phyloP scores from a whole-genome alignment of 345 rosid species.

The Salix koriyanagi region DNA sequence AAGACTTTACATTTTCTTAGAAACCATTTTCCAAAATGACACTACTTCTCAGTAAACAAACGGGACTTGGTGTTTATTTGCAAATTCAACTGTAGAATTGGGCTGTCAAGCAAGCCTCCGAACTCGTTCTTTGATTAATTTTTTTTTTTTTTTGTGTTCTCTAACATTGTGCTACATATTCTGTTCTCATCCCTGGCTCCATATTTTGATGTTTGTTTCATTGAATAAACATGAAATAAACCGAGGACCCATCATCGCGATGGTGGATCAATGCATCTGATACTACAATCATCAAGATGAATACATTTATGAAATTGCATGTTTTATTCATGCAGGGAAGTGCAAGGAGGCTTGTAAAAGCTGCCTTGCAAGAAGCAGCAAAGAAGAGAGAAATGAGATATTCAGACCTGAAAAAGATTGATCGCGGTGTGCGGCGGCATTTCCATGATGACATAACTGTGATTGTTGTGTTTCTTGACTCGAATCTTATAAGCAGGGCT shows the following conservation, averaged over 20 bases:
- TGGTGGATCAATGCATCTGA: not conserved
- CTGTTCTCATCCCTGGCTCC: not conserved
- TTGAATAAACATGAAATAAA: not conserved
- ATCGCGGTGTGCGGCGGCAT: constrained; percentile 84
- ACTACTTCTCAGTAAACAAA: no score
- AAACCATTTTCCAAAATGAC: no score
- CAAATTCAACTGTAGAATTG: not conserved
- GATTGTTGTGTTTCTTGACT: constrained; percentile 69
- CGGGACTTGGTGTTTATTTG: not conserved
- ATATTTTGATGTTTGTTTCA: not conserved
- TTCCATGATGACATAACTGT: constrained; percentile 97
- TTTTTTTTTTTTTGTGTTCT: not conserved
- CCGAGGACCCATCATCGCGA: not conserved
- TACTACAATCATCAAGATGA: not conserved
- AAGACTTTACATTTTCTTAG: no score
- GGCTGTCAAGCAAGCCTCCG: not conserved
- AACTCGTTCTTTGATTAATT: not conserved
- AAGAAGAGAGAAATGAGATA: constrained; percentile 94
- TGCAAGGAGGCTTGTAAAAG: constrained; percentile 75
- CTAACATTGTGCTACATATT: not conserved
- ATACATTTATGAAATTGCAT: not conserved
- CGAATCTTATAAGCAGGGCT: constrained; percentile 54
- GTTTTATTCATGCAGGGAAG: constrained; percentile 52
- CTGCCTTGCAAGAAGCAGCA: constrained; percentile 82
- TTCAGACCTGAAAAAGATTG: constrained; percentile 92